These are phyloP conservation scores for Gigaspora rosea DNA, from an alignment of 192 early-diverging fungal species.

Conservation along the genomic window DNA sequence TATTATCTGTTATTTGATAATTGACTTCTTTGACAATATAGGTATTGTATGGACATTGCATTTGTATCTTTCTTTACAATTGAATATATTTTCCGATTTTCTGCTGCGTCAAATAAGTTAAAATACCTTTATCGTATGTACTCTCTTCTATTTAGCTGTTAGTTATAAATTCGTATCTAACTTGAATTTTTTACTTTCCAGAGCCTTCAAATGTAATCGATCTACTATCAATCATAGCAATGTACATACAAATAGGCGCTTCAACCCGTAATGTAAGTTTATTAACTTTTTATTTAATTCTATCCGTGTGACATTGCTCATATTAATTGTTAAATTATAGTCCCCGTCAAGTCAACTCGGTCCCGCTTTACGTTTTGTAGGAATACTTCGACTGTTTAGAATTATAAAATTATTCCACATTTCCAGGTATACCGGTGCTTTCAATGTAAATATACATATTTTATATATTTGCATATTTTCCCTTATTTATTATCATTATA, in stretches of 20 bases:
- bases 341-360: background rate
- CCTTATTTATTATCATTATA: background rate
- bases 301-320: background rate
- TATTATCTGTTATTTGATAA: background rate
- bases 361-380: background rate
- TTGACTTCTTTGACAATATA: background rate
- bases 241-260: no score
- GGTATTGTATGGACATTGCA: background rate
- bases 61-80: background rate
- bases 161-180: background rate
- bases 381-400: background rate
- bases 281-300: background rate
- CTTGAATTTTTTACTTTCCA: background rate
- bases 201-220: no score
- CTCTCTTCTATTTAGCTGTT: background rate
- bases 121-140: constrained; percentile 17
- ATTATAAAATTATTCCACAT: background rate
- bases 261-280: background rate
- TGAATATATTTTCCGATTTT: constrained; percentile 27
- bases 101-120: constrained; percentile 3
- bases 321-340: background rate
- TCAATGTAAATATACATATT: constrained; percentile 21
- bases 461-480: background rate
- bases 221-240: no score
- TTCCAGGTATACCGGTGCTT: background rate